These are phyloP conservation scores for Pyricularia sp. DNA, from an alignment of 2,329 filamentous ascomycete species.

Conservation along the genomic window DNA sequence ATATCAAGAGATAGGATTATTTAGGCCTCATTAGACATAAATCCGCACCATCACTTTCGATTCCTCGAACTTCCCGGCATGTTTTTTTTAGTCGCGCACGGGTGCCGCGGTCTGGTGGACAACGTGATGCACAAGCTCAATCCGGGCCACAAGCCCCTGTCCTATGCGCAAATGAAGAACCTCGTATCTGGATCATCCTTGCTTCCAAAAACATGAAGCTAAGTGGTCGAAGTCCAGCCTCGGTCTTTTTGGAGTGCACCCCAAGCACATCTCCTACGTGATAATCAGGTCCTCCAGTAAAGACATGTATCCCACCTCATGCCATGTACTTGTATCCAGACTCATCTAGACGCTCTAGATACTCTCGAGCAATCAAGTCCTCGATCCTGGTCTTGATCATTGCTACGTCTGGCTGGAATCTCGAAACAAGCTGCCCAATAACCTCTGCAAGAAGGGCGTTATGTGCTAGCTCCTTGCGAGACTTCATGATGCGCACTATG, in stretches of 20 bases:
- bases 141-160: not conserved
- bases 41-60: not conserved
- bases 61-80: not conserved
- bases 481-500: conserved; percentile 79
- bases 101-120: not conserved
- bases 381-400: conserved; percentile 77
- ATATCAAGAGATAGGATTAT: not conserved
- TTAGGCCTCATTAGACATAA: not conserved
- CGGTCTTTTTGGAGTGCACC: not conserved
- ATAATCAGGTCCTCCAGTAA: not conserved
- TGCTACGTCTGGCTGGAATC: conserved; percentile 63
- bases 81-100: not conserved
- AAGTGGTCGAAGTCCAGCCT: not conserved
- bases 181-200: not conserved
- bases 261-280: not conserved
- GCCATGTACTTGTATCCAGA: conserved; percentile 13
- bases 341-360: conserved; percentile 62
- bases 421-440: conserved; percentile 50
- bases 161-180: not conserved
- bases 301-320: not conserved
- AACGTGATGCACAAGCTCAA: not conserved
- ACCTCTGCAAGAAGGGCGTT: conserved; percentile 59
- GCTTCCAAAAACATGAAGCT: not conserved
- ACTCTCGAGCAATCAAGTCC: conserved; percentile 62
- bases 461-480: conserved; percentile 60